These are phyloP conservation scores for Bremia lactucae DNA, from an alignment of 352 stramenopile species.

Conservation along the genomic window DNA sequence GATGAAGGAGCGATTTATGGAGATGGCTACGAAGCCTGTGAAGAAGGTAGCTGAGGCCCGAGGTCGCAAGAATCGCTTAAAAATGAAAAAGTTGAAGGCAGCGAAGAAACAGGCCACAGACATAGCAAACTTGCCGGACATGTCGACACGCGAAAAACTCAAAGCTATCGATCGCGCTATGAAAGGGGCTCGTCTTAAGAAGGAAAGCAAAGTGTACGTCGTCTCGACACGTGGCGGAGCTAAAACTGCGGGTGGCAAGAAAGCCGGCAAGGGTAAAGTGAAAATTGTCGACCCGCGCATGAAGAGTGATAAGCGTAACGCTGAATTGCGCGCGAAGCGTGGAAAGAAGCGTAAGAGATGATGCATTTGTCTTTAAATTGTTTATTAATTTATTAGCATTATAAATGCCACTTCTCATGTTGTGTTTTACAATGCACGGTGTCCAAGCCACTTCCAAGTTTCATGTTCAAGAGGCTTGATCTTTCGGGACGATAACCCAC, in stretches of 20 bases:
- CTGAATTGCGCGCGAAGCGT: conserved; percentile 70
- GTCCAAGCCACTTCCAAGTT: conserved; percentile 33
- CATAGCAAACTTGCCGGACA: conserved; percentile 92
- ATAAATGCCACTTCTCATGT: no score
- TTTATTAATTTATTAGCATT: no score
- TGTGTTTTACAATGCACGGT: conserved; percentile 4
- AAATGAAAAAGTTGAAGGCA: conserved; percentile 91
- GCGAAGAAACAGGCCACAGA: conserved; percentile 96
- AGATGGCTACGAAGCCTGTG: conserved; percentile 94
- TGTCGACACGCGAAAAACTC: conserved; percentile 96
- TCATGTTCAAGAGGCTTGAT: conserved; percentile 23
- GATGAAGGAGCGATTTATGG: conserved; percentile 96
- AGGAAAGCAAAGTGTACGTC: conserved; percentile 95
- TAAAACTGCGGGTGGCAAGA: conserved; percentile 60
- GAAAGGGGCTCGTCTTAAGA: conserved; percentile 84
- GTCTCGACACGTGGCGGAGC: conserved; percentile 79
- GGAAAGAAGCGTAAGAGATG: conserved; percentile 85
- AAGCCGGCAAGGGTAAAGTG: conserved; percentile 77
- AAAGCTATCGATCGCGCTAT: conserved; percentile 97
- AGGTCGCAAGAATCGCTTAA: conserved; percentile 89
- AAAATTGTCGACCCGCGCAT: conserved; percentile 98
- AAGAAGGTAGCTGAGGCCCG: conserved; percentile 98
- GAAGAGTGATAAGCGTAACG: conserved; percentile 93
- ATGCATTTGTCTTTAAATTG: neutral
- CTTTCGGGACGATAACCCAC: no score